phyloP scores from a whole-genome alignment of 108 stramenopile species.

The Stephanodiscus minutulus region DNA sequence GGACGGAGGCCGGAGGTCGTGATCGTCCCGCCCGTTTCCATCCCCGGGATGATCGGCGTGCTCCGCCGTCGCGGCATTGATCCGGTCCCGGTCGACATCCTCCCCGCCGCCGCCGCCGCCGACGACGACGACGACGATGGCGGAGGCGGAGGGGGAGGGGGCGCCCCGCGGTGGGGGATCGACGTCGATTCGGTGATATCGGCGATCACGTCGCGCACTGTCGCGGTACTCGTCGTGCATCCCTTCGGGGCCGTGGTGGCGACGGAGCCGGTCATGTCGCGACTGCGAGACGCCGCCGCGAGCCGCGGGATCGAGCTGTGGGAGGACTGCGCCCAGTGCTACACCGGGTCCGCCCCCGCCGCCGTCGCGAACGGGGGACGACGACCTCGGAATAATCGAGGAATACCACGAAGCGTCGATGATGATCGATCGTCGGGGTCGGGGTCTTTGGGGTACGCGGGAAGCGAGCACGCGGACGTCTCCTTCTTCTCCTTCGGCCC shows the following conservation, averaged over 20 bases:
- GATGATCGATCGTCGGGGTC: neutral
- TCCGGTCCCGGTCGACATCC: slow-evolving; percentile 75
- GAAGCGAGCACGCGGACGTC: slow-evolving; percentile 50
- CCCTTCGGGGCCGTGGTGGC: slow-evolving; percentile 68
- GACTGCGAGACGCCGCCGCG: slow-evolving; percentile 54
- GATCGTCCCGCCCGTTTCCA: slow-evolving; percentile 72
- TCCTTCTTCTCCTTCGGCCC: slow-evolving; percentile 85
- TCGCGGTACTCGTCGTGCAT: slow-evolving; percentile 84
- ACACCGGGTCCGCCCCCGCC: slow-evolving; percentile 42
- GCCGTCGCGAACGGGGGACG: neutral
- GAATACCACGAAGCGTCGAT: no score
- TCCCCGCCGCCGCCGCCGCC: neutral
- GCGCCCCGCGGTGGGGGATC: neutral
- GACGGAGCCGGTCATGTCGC: slow-evolving; percentile 25
- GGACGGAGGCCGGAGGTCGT: slow-evolving; percentile 57
- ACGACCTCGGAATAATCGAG: neutral
- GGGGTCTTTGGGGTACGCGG: slow-evolving; percentile 34
- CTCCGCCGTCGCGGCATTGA: slow-evolving; percentile 55
- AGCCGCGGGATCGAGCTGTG: slow-evolving; percentile 58
- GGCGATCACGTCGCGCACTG: slow-evolving; percentile 63
- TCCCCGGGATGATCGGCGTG: slow-evolving; percentile 80
- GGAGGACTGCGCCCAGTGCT: slow-evolving; percentile 89
- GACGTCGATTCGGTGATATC: neutral
- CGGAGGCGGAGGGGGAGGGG: no score
- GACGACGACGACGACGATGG: neutral